Base-by-base conservation (phyloP, 129 eudicot genomes). In the Lactuca sativa region DNA sequence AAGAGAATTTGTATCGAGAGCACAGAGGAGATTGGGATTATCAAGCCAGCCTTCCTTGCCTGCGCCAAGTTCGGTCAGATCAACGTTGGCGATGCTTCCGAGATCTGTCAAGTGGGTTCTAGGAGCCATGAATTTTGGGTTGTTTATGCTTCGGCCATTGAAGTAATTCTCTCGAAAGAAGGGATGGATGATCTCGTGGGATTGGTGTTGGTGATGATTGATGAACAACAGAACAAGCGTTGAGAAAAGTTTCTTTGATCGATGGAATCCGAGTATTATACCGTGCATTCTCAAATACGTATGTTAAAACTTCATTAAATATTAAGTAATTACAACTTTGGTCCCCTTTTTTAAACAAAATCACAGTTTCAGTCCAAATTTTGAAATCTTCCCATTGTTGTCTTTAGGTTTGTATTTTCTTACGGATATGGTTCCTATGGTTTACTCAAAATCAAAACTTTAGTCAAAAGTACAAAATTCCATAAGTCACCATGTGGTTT, bases 41-140 rank as follows among this genome's bases (percentile, higher is more conserved):
- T 90, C 77, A 7, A 95, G 96, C 98, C 98, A 93, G 14, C 87
- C 88, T 80, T 93, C 90, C 49, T 82, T 85, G 9, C 97, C 96
- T 11, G 97, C 90, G 21, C 99, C 97, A 21, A 95, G 52, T 37
- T 85, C 93, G 62, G 67, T 68, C 2, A 90, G 84, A 70, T 85
- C 93, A 31, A 70, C 80, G 56, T 86, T 77, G 62, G 96, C 84
- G 43, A 95, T 84, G 83, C 71, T 70, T 21, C 91, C 93, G n/a
- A 90, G 80, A 59, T 85, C 82, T 49, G 85, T 85, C 31, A 88
- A 80, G 82, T 90, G 96, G 25, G 38, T 58, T 73, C 90, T 74
- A n/a, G 81, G 85, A 16, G 95, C 77, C 98, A 92, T 92, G 67
- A 2, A 54, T 6, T 18, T 73, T 14, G 54, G 7, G 67, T 4